These are phyloP conservation scores for Dentipellis sp. DNA, from an alignment of 768 basidiomycete genomes.

Conservation along the genomic window DNA sequence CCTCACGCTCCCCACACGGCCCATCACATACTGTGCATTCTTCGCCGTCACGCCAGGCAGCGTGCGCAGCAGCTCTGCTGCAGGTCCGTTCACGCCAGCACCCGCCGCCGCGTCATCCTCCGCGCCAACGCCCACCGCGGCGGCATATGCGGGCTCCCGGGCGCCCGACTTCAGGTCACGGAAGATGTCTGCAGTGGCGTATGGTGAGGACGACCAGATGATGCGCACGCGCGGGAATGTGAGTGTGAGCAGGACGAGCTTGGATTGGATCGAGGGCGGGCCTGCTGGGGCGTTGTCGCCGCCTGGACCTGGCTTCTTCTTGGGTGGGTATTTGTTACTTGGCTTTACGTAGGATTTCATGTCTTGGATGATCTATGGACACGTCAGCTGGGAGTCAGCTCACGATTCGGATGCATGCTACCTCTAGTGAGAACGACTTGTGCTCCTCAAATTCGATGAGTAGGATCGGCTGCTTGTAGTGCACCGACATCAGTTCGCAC, in stretches of 20 bases:
- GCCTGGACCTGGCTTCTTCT: constrained; percentile 30
- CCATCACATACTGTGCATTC: constrained; percentile 80
- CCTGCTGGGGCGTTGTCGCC: constrained; percentile 25
- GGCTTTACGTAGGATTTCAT: constrained; percentile 60
- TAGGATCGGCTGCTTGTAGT: constrained; percentile 90
- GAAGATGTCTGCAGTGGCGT: constrained; percentile 87
- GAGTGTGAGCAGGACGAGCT: constrained; percentile 82
- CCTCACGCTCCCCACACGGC: constrained; percentile 65
- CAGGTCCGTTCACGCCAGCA: constrained; percentile 60
- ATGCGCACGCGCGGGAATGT: constrained; percentile 88
- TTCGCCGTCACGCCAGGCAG: constrained; percentile 82
- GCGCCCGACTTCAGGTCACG: constrained; percentile 78
- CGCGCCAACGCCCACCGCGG: constrained; percentile 73
- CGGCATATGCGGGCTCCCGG: constrained; percentile 69
- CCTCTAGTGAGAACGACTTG: constrained; percentile 88
- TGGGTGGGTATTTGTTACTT: constrained; percentile 43
- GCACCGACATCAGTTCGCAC: constrained; percentile 93
- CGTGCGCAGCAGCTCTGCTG: constrained; percentile 74
- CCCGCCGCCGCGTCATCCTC: constrained; percentile 64
- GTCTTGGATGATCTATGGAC: constrained; percentile 49
- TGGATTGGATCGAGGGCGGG: constrained; percentile 70
- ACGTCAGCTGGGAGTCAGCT: background rate
- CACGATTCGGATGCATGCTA: constrained; percentile 22
- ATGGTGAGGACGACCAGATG: constrained; percentile 96
- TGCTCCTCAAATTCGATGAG: constrained; percentile 98